These are phyloP conservation scores for Silene uniflora DNA, from an alignment of 148 eudicot species.

Conservation along the genomic window DNA sequence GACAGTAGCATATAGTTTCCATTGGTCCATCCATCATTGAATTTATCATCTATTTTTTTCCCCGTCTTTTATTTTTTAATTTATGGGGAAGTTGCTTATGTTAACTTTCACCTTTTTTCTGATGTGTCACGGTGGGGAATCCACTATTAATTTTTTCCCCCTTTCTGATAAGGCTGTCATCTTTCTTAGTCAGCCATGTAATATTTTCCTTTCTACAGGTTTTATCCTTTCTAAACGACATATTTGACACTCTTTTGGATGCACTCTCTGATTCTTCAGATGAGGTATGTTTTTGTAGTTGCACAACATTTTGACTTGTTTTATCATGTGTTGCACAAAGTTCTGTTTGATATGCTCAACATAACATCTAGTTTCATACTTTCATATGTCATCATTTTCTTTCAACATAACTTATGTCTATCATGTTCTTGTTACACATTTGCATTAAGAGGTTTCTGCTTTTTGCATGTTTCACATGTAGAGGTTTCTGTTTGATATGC, in stretches of 20 bases:
- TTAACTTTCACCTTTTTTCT: not conserved
- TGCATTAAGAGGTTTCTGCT: not conserved
- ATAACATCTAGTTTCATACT: not conserved
- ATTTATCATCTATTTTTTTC: not conserved
- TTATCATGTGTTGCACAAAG: too few species aligned
- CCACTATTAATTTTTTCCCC: not conserved
- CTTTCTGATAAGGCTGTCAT: not conserved
- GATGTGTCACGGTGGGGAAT: not conserved
- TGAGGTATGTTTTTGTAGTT: constrained; percentile 44
- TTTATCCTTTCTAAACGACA: constrained; percentile 64
- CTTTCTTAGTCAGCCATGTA: not conserved
- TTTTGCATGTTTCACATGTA: not conserved
- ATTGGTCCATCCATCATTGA: not conserved
- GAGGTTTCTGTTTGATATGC: not conserved
- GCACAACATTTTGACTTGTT: not conserved
- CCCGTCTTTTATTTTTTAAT: not conserved
- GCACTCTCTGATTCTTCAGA: constrained; percentile 94
- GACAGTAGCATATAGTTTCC: not conserved
- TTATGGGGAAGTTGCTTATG: not conserved
- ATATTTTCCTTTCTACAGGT: constrained; percentile 49
- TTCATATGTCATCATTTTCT: not conserved
- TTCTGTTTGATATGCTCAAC: not conserved
- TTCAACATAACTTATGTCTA: not conserved
- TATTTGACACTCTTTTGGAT: constrained; percentile 81
- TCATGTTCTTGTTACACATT: not conserved